Percentiles rank a stretch among this genome's conserved stretches.
Evolutionary conservation across 192 early-diverging fungal genomes (phyloP).

Genomic region (Funneliformis geosporum): DNA sequence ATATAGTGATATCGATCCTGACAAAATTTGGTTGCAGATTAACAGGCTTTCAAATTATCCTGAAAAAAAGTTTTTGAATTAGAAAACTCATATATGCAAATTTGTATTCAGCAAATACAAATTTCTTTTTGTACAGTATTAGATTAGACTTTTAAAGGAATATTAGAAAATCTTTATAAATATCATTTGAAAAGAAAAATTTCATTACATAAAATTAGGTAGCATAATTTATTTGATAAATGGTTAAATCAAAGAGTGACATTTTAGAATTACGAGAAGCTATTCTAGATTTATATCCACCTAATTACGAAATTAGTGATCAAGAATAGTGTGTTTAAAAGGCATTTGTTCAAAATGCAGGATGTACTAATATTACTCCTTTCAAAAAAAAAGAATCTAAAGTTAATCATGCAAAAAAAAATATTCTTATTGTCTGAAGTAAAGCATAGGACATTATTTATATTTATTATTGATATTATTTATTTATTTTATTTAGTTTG

Average conservation of each 20-base stretch:
- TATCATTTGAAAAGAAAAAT: background rate
- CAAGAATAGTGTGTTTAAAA: too few relatives aligned
- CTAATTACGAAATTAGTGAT: too few relatives aligned
- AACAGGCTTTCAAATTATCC: background rate
- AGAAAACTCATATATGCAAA: background rate
- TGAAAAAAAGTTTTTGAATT: background rate
- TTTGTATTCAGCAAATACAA: background rate
- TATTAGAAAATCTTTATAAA: background rate
- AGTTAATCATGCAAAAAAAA: too few relatives aligned
- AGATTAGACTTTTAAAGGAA: background rate
- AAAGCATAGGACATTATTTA: too few relatives aligned
- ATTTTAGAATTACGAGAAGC: too few relatives aligned
- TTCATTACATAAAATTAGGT: background rate
- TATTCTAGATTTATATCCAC: too few relatives aligned
- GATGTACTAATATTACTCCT: too few relatives aligned
- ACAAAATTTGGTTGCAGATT: background rate
- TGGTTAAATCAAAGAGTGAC: background rate
- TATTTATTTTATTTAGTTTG: too few relatives aligned
- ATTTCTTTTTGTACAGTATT: background rate
- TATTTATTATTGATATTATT: too few relatives aligned
- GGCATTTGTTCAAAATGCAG: too few relatives aligned
- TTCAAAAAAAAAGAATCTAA: too few relatives aligned
- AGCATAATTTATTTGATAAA: background rate
- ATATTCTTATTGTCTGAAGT: too few relatives aligned
- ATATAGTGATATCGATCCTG: background rate